Conservation (phyloP, 345 rosid genomes). For the Cochlearia excelsa region DNA sequence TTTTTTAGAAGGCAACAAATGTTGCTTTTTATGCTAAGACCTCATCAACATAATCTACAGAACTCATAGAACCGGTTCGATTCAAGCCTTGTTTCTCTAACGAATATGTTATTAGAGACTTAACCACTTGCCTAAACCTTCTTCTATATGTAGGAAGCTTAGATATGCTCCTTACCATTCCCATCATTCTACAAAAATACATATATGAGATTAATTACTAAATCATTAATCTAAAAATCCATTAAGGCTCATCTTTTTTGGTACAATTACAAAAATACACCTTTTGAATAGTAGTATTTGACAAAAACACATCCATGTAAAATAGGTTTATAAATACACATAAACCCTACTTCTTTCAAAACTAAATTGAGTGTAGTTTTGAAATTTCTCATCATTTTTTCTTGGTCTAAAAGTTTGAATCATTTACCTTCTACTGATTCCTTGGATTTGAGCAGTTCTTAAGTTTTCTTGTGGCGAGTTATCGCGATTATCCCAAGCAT, state of each 20-base stretch:
- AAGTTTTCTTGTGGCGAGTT: slow-evolving; percentile 49
- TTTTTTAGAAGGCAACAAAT: background rate
- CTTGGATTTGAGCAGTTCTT: slow-evolving; percentile 73
- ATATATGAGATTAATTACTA: background rate
- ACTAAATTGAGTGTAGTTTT: too few species aligned
- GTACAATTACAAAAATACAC: slow-evolving; percentile 28
- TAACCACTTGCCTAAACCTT: slow-evolving; percentile 63
- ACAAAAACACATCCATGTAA: too few species aligned
- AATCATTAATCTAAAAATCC: background rate
- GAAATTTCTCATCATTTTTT: too few species aligned
- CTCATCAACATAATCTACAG: slow-evolving; percentile 40
- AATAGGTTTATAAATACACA: too few species aligned
- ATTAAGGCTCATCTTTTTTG: background rate
- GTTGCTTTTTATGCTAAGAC: slow-evolving; percentile 16
- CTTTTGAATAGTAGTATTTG: too few species aligned
- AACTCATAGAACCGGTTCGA: slow-evolving; percentile 40
- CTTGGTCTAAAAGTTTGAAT: too few species aligned
- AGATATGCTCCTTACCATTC: slow-evolving; percentile 57
- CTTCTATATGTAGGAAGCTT: slow-evolving; percentile 75
- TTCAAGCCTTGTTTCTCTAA: slow-evolving; percentile 41
- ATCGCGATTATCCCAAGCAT: slow-evolving; percentile 58
- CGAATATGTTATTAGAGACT: slow-evolving; percentile 45
- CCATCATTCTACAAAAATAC: slow-evolving; percentile 53
- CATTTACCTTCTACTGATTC: slow-evolving; percentile 91
- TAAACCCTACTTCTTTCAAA: too few species aligned